Evolutionary conservation across 140 eudicot species (phyloP), one percentile per base, ranked within the genome.

Genomic region (Senecio squalidus): DNA sequence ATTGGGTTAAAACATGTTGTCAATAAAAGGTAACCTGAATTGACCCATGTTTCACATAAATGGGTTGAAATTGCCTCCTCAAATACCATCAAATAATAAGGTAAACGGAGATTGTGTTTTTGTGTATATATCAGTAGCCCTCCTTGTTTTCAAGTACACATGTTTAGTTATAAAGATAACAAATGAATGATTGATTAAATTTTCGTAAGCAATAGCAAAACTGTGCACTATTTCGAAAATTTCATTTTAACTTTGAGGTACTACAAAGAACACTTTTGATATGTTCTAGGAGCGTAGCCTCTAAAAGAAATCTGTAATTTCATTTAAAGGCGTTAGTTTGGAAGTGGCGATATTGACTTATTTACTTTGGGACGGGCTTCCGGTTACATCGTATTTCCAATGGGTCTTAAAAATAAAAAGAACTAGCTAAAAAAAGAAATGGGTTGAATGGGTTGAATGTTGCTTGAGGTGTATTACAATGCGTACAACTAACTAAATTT

Each of bases 141-240:
- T 36, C 41, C n/a, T 60, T 43, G 52, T 41, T 60, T 60, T 60
- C 16, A 24, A 45, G 14, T 6, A 61, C 44, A 11, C 44, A 18
- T 13, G 45, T 21, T 41, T 17, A 5, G n/a, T 41, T 17, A 60
- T 39, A 26, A 26, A n/a, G 39, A 17, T 41, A 41, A 25, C 41
- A 17, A n/a, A n/a, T n/a, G n/a, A n/a, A n/a, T n/a, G n/a, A n/a
- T n/a, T n/a, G n/a, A n/a, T n/a, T n/a, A n/a, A n/a, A n/a, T n/a
- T n/a, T n/a, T n/a, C n/a, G n/a, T n/a, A n/a, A n/a, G n/a, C n/a
- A n/a, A n/a, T n/a, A n/a, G n/a, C n/a, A n/a, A n/a, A n/a, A n/a
- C n/a, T n/a, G n/a, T n/a, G n/a, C n/a, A n/a, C n/a, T n/a, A n/a
- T n/a, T n/a, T n/a, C n/a, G n/a, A n/a, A n/a, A n/a, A n/a, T n/a